Evolutionary conservation across 1,139 yeast species (phyloP).

Genomic region (Zhuliangozyma parablackwelliae): DNA sequence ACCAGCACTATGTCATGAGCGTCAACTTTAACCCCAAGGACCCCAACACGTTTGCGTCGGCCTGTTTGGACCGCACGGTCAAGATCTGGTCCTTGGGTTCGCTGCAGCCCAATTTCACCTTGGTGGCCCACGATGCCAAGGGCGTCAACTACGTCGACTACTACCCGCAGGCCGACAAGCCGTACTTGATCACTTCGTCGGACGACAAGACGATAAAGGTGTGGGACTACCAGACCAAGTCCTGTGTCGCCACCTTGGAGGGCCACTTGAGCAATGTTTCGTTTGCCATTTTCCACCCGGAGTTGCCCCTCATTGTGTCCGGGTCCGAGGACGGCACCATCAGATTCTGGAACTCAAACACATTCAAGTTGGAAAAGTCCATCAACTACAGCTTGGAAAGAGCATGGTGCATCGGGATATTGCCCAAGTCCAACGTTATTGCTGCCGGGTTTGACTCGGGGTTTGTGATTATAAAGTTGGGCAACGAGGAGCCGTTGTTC

Average conservation of each 20-base stretch:
- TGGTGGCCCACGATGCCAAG: constrained; percentile 84
- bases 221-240: constrained; percentile 97
- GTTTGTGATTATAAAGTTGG: constrained; percentile 76
- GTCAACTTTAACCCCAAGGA: constrained; percentile 96
- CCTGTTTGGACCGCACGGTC: constrained; percentile 92
- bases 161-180: constrained; percentile 95
- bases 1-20: constrained; percentile 92
- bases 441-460: constrained; percentile 97
- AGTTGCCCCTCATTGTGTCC: constrained; percentile 79
- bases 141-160: constrained; percentile 96
- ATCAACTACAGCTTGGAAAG: constrained; percentile 89
- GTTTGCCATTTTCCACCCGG: constrained; percentile 95
- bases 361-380: constrained; percentile 84
- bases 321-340: constrained; percentile 83
- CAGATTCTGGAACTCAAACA: constrained; percentile 75
- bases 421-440: constrained; percentile 71
- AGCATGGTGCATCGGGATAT: constrained; percentile 90
- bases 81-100: constrained; percentile 96
- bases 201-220: constrained; percentile 89
- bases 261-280: constrained; percentile 95
- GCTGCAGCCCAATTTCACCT: constrained; percentile 84
- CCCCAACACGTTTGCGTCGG: constrained; percentile 95
- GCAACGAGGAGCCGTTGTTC: constrained; percentile 89
- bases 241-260: constrained; percentile 88
- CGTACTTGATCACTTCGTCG: constrained; percentile 86